Evolutionary conservation across 495 filamentous ascomycete species (phyloP).

Genomic region (Poronia punctata): DNA sequence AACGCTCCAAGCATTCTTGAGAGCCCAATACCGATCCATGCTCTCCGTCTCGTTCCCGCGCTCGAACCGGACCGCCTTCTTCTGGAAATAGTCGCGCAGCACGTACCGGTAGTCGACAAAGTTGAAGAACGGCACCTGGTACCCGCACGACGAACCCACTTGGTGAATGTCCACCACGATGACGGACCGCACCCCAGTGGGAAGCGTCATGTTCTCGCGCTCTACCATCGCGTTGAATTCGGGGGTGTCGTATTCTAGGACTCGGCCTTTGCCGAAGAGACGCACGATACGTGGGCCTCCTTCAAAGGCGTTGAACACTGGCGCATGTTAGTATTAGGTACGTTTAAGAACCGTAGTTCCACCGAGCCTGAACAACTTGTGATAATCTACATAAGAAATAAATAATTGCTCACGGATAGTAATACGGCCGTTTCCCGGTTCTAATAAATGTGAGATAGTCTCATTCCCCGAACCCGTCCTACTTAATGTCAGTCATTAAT

Average conservation of each 20-base stretch:
- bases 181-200: slow-evolving; percentile 52
- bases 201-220: slow-evolving; percentile 32
- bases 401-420: slow-evolving; percentile 50
- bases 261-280: slow-evolving; percentile 60
- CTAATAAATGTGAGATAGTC: slow-evolving; percentile 65
- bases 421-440: slow-evolving; percentile 58
- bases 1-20: slow-evolving; percentile 47
- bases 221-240: slow-evolving; percentile 43
- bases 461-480: slow-evolving; percentile 61
- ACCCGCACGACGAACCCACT: slow-evolving; percentile 49
- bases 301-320: slow-evolving; percentile 63
- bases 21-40: slow-evolving; percentile 54
- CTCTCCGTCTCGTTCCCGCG: slow-evolving; percentile 40
- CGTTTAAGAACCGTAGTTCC: too few relatives aligned
- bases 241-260: slow-evolving; percentile 50
- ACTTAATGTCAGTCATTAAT: not conserved
- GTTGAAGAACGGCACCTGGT: slow-evolving; percentile 45
- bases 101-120: slow-evolving; percentile 42
- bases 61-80: slow-evolving; percentile 33
- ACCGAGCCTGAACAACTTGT: too few relatives aligned
- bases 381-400: too few relatives aligned
- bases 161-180: slow-evolving; percentile 61
- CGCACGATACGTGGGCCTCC: slow-evolving; percentile 57
- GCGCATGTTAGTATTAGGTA: too few relatives aligned
- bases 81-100: slow-evolving; percentile 42